phyloP scores from a whole-genome alignment of 169 alveolate species.

The Perkinsus marinus region DNA sequence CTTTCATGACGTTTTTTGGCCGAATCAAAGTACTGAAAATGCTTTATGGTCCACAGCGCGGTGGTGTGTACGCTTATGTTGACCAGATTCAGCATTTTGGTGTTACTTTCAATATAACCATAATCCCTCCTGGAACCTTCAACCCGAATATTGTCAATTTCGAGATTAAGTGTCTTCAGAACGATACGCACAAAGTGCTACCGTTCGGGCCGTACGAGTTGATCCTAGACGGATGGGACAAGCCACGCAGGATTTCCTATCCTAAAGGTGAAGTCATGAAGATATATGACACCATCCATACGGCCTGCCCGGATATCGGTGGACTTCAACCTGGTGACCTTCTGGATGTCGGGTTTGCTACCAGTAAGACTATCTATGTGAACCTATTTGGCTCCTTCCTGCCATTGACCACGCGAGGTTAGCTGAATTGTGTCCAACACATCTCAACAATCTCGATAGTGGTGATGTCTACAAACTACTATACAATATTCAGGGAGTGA shows the following conservation, averaged over 20 bases:
- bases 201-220: not conserved
- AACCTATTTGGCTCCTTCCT: not conserved
- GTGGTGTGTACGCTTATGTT: not conserved
- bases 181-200: not conserved
- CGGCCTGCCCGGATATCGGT: not conserved
- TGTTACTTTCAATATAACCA: not conserved
- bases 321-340: not conserved
- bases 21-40: not conserved
- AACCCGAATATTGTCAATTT: not conserved
- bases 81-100: not conserved
- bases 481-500: too few species aligned
- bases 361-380: not conserved
- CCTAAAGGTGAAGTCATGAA: not conserved
- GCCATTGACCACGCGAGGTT: not conserved
- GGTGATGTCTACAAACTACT: too few species aligned
- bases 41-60: not conserved
- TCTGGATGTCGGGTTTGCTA: not conserved
- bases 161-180: not conserved
- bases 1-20: not conserved
- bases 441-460: too few species aligned
- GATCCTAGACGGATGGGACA: not conserved
- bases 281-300: not conserved
- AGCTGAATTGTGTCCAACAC: too few species aligned
- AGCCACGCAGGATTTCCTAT: not conserved
- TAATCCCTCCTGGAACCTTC: not conserved